phyloP scores from a whole-genome alignment of 805 yeast species.

The Candida coleopterorum region DNA sequence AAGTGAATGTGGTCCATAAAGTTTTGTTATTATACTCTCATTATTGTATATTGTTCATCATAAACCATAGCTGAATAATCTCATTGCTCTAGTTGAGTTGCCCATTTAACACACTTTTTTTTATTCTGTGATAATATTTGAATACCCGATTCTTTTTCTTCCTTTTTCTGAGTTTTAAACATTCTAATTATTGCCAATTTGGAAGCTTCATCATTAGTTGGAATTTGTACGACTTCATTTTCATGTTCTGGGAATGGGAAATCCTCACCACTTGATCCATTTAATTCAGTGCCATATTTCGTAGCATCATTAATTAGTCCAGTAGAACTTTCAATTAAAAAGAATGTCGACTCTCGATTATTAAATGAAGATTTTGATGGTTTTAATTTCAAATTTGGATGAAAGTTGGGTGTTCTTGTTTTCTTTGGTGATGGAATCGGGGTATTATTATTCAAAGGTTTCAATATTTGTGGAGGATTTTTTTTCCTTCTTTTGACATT shows the following conservation, averaged over 20 bases:
- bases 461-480: constrained; percentile 12
- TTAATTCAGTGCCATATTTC: constrained; percentile 63
- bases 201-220: constrained; percentile 33
- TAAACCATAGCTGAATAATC: not conserved
- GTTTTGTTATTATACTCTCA: no score
- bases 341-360: constrained; percentile 26
- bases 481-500: not conserved
- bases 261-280: constrained; percentile 57
- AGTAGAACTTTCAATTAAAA: constrained; percentile 58
- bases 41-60: not conserved
- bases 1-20: no score
- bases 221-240: constrained; percentile 58
- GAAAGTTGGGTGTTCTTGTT: constrained; percentile 8
- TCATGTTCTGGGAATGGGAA: constrained; percentile 56
- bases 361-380: constrained; percentile 31
- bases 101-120: constrained; percentile 24
- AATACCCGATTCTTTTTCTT: constrained; percentile 15
- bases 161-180: constrained; percentile 8
- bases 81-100: constrained; percentile 7
- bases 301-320: constrained; percentile 62
- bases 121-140: constrained; percentile 15
- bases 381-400: constrained; percentile 13
- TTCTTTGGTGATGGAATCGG: constrained; percentile 32
- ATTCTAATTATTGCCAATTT: constrained; percentile 41
- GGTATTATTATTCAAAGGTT: constrained; percentile 18